Evolutionary conservation across 2,329 filamentous ascomycete species (phyloP).

Genomic region (Fusarium nelsonii): DNA sequence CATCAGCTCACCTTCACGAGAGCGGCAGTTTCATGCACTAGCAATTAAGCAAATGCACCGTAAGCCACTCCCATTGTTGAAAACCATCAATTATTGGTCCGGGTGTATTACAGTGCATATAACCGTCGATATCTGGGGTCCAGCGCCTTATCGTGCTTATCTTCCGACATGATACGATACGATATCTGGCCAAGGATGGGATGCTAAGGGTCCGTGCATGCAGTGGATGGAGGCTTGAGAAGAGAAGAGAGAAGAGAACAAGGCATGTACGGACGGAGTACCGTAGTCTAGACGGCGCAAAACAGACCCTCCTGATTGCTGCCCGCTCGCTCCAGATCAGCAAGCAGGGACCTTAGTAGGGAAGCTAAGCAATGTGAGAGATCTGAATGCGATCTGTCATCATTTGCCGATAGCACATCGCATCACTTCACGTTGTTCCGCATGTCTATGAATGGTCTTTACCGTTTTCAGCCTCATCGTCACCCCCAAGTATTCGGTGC

Average conservation of each 20-base stretch:
- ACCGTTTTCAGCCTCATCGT: constrained; percentile 16
- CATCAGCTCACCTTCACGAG: not conserved
- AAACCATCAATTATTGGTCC: constrained; percentile 3
- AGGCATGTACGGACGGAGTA: too few species aligned
- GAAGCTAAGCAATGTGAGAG: constrained; percentile 9
- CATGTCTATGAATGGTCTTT: constrained; percentile 8
- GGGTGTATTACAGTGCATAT: constrained; percentile 17
- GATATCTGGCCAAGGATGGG: not conserved
- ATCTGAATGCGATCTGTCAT: constrained; percentile 20
- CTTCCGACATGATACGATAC: not conserved
- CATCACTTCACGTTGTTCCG: not conserved
- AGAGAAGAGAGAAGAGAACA: not conserved
- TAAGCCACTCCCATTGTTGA: not conserved
- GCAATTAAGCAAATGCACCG: not conserved
- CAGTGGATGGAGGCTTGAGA: not conserved
- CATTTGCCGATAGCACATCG: constrained; percentile 3
- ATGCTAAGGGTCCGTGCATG: constrained; percentile 3
- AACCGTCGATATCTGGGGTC: not conserved
- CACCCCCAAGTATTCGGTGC: not conserved
- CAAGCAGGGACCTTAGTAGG: constrained; percentile 2
- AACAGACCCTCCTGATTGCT: not conserved
- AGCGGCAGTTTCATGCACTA: constrained; percentile 13
- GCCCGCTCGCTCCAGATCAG: constrained; percentile 3
- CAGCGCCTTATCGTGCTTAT: constrained; percentile 13
- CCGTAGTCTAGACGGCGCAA: not conserved